phyloP scores from a whole-genome alignment of 108 stramenopile genomes.

The Nitzschia sp. region DNA sequence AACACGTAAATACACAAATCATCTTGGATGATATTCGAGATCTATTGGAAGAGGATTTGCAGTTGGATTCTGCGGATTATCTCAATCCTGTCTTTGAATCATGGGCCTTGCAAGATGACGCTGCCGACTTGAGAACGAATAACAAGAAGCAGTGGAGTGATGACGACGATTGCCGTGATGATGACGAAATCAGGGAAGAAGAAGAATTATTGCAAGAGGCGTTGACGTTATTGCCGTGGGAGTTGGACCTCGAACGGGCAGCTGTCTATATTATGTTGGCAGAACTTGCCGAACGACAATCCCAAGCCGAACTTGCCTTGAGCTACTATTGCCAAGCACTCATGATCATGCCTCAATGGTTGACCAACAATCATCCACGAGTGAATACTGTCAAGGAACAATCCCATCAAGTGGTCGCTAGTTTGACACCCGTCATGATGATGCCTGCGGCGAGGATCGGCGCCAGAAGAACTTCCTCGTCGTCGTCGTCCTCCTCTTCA shows the following conservation, averaged over 20 bases:
- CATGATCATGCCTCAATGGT: slow-evolving; percentile 2
- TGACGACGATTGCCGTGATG: neutral
- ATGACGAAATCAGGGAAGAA: neutral
- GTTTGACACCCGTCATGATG: neutral
- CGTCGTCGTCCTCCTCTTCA: too few relatives aligned
- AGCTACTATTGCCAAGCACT: slow-evolving; percentile 14
- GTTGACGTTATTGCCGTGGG: neutral
- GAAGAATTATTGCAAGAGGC: neutral
- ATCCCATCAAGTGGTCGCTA: neutral
- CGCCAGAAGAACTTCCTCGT: too few relatives aligned
- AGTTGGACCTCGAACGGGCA: neutral
- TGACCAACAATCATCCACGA: neutral
- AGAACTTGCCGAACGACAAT: neutral
- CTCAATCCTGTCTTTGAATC: slow-evolving; percentile 1
- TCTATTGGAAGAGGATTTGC: slow-evolving; percentile 1
- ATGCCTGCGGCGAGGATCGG: too few relatives aligned
- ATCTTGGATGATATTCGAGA: slow-evolving; percentile 9
- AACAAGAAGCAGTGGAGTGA: neutral
- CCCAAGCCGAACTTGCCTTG: neutral
- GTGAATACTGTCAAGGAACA: neutral
- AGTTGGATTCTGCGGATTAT: neutral
- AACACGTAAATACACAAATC: neutral
- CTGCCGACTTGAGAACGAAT: neutral
- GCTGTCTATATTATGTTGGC: neutral
- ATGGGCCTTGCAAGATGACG: neutral